Evolutionary conservation across 2,329 filamentous ascomycete genomes (phyloP), one percentile per base, ranked within the genome.

Genomic region (Alternaria rosae): DNA sequence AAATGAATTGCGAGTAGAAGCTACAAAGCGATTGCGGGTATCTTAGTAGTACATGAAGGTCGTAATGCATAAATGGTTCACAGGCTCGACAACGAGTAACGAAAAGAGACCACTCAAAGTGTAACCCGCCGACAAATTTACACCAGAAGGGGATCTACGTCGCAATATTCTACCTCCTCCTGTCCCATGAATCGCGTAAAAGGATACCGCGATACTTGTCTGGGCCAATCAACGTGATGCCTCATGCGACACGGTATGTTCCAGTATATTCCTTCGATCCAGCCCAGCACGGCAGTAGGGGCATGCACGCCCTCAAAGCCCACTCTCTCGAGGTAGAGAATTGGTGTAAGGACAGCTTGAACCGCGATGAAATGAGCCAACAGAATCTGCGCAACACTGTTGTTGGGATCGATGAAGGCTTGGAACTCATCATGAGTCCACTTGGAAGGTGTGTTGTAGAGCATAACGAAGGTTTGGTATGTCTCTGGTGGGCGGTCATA

Each of bases 331-430:
- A 77, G 68, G 7, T 73, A 72, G 32, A 79, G 54, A 6, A 84
- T 79, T 0, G 82, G 82, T 6, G 77, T 76, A 59, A 85, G 76
- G 6, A 84, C 71, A 1, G 82, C 73, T 54, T 85, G 81, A 0
- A 84, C 67, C 1, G 81, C 78, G n/a, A 85, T 77, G 66, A 83
- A 84, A 65, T 85, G 82, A 7, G 80, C 76, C 6, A 85, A 76
- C 6, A 85, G 70, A 4, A 84, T 78, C 26, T 81, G 81, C 1
- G 81, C 76, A 5, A 81, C 64, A 45, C 69, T 69, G 54, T 85
- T 84, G 41, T 71, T 69, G 0, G 80, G 75, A 43, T 81, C 74
- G 59, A 84, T 76, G 68, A 85, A 83, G 1, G 74, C 71, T 43
- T 79, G 75, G 61, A 85, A 84, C 17, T 79, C 70, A 3, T 76